These are phyloP conservation scores for Physcia stellaris DNA, from an alignment of 495 filamentous ascomycete genomes.

Conservation along the genomic window DNA sequence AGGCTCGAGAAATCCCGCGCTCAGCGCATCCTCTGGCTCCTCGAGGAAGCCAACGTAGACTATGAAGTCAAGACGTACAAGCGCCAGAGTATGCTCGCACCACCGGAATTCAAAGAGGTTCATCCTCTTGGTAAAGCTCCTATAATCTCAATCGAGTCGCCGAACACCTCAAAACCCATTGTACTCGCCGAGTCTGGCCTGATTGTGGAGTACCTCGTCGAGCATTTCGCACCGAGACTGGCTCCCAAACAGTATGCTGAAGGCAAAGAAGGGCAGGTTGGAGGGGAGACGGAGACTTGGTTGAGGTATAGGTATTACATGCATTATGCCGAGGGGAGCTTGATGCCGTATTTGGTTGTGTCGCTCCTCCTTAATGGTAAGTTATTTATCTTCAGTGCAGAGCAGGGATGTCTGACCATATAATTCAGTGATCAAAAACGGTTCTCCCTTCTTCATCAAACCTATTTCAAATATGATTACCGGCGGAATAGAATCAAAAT, in stretches of 20 bases:
- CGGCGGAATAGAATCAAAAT: conserved; percentile 41
- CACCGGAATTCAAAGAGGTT: conserved; percentile 54
- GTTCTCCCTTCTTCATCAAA: conserved; percentile 73
- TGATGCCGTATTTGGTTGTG: conserved; percentile 59
- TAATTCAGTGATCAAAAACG: conserved; percentile 40
- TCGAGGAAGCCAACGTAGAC: conserved; percentile 67
- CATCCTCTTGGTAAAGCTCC: conserved; percentile 83
- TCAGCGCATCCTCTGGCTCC: conserved; percentile 78
- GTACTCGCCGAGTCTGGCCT: conserved; percentile 68
- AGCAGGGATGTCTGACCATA: not conserved
- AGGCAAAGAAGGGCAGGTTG: conserved; percentile 40
- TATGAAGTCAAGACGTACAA: conserved; percentile 69
- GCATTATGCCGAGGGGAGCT: conserved; percentile 69
- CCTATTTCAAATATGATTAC: conserved; percentile 57
- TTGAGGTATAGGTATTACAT: conserved; percentile 62
- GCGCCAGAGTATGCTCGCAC: conserved; percentile 51
- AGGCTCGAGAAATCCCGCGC: conserved; percentile 70
- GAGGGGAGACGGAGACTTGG: conserved; percentile 64
- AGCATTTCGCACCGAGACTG: conserved; percentile 54
- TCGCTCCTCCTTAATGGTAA: conserved; percentile 42
- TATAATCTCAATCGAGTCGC: conserved; percentile 44
- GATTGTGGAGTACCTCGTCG: conserved; percentile 68
- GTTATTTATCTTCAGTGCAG: conserved; percentile 13
- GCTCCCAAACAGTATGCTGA: conserved; percentile 49
- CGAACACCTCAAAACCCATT: conserved; percentile 33